These are phyloP conservation scores for Penicillium sp. DNA, from an alignment of 2,329 filamentous ascomycete species.

Conservation along the genomic window DNA sequence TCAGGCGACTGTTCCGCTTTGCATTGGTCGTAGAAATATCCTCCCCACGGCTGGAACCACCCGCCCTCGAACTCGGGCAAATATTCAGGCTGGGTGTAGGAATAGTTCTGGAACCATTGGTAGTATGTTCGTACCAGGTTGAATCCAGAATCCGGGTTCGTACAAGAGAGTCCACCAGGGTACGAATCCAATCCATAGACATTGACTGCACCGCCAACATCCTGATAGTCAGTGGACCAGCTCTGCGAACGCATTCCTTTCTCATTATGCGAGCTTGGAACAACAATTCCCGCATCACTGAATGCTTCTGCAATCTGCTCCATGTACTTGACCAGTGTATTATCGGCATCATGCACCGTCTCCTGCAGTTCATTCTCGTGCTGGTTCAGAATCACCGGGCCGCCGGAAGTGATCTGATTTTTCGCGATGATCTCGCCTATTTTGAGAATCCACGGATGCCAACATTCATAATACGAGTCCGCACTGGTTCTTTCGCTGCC, in stretches of 20 bases:
- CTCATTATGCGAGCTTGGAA: constrained; percentile 57
- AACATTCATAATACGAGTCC: constrained; percentile 49
- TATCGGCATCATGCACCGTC: constrained; percentile 46
- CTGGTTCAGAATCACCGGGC: constrained; percentile 57
- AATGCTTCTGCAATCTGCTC: constrained; percentile 55
- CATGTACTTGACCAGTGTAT: constrained; percentile 58
- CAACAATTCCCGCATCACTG: constrained; percentile 51
- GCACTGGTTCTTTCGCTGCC: constrained; percentile 51
- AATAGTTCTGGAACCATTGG: constrained; percentile 62
- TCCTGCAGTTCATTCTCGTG: constrained; percentile 60
- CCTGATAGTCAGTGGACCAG: constrained; percentile 60
- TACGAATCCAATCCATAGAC: constrained; percentile 41
- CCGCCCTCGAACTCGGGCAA: constrained; percentile 60
- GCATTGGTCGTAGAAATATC: constrained; percentile 58
- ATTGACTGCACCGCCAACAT: constrained; percentile 61
- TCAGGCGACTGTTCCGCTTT: constrained; percentile 49
- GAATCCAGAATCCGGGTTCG: constrained; percentile 55
- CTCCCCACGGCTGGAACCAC: constrained; percentile 59
- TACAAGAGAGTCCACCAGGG: constrained; percentile 52
- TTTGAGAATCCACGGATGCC: constrained; percentile 53
- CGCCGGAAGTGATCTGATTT: constrained; percentile 57
- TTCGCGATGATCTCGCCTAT: constrained; percentile 54
- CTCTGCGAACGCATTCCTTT: constrained; percentile 55
- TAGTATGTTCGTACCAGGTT: constrained; percentile 58
- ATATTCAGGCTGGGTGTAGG: constrained; percentile 58